phyloP scores from a whole-genome alignment of 805 yeast genomes.

The Vanderwaltozyma tropicalis region DNA sequence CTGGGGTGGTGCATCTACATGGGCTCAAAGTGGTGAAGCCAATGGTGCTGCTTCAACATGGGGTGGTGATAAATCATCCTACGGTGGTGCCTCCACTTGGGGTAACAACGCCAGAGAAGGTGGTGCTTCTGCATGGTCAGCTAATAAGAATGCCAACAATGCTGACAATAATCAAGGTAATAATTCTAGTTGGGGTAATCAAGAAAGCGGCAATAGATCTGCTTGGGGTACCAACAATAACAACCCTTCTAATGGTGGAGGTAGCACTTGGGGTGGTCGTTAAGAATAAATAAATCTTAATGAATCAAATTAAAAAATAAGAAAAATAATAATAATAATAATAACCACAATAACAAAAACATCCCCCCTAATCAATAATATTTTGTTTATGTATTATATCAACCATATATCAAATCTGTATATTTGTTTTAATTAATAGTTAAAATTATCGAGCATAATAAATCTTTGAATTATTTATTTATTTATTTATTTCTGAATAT shows the following conservation, averaged over 20 bases:
- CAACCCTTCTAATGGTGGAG: constrained; percentile 20
- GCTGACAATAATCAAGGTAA: constrained; percentile 27
- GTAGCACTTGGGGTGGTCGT: constrained; percentile 27
- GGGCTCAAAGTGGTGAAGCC: constrained; percentile 30
- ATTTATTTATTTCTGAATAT: not conserved
- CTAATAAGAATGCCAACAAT: constrained; percentile 14
- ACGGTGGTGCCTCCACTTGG: constrained; percentile 37
- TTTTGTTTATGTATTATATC: not conserved
- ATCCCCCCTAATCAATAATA: not conserved
- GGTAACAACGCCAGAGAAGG: constrained; percentile 29
- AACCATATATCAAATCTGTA: not conserved
- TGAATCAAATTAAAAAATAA: too few species aligned
- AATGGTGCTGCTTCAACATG: constrained; percentile 40
- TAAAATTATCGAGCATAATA: too few species aligned
- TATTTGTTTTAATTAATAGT: too few species aligned
- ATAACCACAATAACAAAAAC: too few species aligned
- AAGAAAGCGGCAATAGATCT: constrained; percentile 24
- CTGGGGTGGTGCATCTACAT: constrained; percentile 43
- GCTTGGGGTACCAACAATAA: constrained; percentile 31
- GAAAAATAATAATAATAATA: too few species aligned
- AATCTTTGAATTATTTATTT: too few species aligned
- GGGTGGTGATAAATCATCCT: constrained; percentile 29
- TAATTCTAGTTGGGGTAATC: constrained; percentile 34
- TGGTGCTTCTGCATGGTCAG: constrained; percentile 35
- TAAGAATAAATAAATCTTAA: too few species aligned